Base-by-base conservation (phyloP, 2,329 filamentous ascomycete species). In the Trichoderma oligosporum region DNA sequence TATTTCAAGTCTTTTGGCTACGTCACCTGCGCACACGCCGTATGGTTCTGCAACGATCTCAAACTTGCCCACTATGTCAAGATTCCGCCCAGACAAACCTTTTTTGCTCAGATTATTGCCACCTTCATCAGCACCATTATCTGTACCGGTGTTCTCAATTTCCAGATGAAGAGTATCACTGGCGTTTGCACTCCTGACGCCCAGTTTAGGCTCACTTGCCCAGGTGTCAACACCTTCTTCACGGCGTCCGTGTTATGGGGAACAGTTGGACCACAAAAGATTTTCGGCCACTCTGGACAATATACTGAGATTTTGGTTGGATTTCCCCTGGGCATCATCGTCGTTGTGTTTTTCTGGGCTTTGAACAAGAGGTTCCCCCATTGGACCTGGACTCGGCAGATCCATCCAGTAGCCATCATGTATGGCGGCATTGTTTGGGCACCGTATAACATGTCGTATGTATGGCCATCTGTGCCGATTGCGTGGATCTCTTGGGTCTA, bases 81-180 rank as follows among this genome's bases (percentile, higher is more conserved):
- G 71, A 82, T 85, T 16, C 82, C 83, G 4, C 83, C 83, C 0
- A 77, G 79, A 9, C 77, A 83, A 27, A 81, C 82, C 3, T 86
- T 85, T 62, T 70, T 74, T 20, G 82, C 81, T 1, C 82, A 85
- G 67, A 80, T 85, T 65, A 71, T 80, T 8, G 81, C 82, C 31
- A 85, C 80, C 2, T 71, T 84, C 18, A 68, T 82, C 18, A 79
- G 77, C 46, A 80, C 76, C 1, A 71, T 82, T 44, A 74, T 81
- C 39, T 78, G 76, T 60, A 75, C 77, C 3, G 78, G 74, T 12
- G 75, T 82, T 1, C 66, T 78, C 49, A 76, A 76, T 60, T 78
- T 77, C 65, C 78, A 80, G 65, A 74, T 81, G 69, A 74, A 71
- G 39, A 66, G 74, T 60, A 82, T 82, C 45, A 64, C 71, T 0